Evolutionary conservation across 2,329 filamentous ascomycete species (phyloP), one percentile per base, ranked within the genome.

Genomic region (Colletotrichum endophyticum): DNA sequence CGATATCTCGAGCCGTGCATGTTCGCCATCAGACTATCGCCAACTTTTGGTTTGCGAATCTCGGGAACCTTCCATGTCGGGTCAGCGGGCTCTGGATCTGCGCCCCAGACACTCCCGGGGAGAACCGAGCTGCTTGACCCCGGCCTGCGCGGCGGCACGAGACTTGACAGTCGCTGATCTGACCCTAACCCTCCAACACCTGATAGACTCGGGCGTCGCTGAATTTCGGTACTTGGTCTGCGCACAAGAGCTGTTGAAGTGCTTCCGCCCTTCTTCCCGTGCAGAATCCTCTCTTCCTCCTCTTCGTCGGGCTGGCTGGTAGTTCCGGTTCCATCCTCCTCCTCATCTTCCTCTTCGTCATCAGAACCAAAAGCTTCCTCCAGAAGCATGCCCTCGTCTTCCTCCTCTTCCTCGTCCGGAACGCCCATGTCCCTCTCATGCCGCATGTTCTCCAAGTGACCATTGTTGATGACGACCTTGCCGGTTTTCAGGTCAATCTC

Each of bases 401-500:
- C 82, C 3, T 83, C 83, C 5, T 85, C 82, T 25, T 84, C 83
- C 16, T 81, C 44, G 6, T 22, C 75, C 11, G 79, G 80, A 39
- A 81, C 79, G 78, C 90, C 86, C 16, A 85, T 82, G 61, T 87
- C 86, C 85, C 82, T 93, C 89, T 84, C 91, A 84, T 82, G 86
- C 81, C 89, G 95, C 92, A 81, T 91, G 84, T 82, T 81, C 67
- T 90, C 83, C 69, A 98, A 84, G 85, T 99, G 97, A 0, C 97
- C 96, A 87, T 98, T 97, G 84, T 99, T 91, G 72, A 98, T 93
- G n/a, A 98, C 89, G 63, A 99, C 92, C 75, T 95, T 89, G 70
- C 95, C 96, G 0, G 95, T 96, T 66, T 89, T 88, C 73, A 98
- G 88, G 84, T 99, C 95, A 80, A 99, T 96, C 85, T 98, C 96